Evolutionary conservation across 352 stramenopile genomes (phyloP).

Genomic region (Pythium insidiosum): DNA sequence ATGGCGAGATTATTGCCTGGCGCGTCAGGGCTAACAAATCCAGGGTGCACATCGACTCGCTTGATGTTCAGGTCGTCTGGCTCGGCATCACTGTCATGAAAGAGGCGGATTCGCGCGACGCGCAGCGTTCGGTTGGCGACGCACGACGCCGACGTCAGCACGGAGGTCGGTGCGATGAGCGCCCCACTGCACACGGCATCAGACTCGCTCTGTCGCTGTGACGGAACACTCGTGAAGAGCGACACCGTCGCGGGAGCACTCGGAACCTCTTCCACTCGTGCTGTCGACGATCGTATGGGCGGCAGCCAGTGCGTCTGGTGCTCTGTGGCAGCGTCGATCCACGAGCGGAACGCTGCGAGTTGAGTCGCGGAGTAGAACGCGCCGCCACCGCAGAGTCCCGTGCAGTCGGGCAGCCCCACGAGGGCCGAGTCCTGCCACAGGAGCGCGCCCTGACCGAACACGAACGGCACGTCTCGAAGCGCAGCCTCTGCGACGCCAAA

Average conservation of each 20-base stretch:
- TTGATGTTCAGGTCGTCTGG: background rate
- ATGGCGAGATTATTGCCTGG: constrained; percentile 15
- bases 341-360: constrained; percentile 3
- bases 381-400: constrained; percentile 15
- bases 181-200: constrained; percentile 9
- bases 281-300: too few species aligned
- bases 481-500: constrained; percentile 6
- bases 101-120: constrained; percentile 5
- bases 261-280: too few species aligned
- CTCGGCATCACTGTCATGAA: too few species aligned
- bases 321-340: constrained; percentile 12
- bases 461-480: constrained; percentile 3
- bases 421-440: constrained; percentile 6
- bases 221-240: constrained; percentile 5
- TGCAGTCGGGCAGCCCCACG: constrained; percentile 14
- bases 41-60: constrained; percentile 7
- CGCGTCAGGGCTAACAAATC: constrained; percentile 10
- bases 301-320: constrained; percentile 2
- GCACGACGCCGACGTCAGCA: constrained; percentile 14
- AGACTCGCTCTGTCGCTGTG: background rate
- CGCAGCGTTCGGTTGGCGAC: constrained; percentile 6
- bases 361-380: constrained; percentile 20
- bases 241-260: constrained; percentile 8
- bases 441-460: constrained; percentile 16
- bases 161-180: constrained; percentile 15